Conservation (phyloP, 345 rosid genomes). For the Passiflora organensis region DNA sequence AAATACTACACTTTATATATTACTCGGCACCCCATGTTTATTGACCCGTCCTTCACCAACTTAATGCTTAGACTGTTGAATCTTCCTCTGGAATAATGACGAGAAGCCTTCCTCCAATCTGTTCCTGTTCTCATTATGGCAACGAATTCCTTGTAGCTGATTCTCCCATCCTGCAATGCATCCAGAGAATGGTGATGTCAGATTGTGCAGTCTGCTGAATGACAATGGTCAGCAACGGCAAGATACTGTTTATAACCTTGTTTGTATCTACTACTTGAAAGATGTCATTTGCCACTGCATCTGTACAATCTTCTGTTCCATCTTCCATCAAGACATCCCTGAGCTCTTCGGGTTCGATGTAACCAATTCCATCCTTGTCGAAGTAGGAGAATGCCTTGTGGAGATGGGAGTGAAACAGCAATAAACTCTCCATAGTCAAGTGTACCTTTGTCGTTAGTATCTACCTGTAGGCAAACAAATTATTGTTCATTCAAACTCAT, state of each 20-base stretch:
- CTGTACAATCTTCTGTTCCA: slow-evolving; percentile 84
- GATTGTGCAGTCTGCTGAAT: background rate
- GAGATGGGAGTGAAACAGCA: slow-evolving; percentile 93
- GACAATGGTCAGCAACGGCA: background rate
- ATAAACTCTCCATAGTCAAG: slow-evolving; percentile 88
- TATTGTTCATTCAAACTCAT: slow-evolving; percentile 10
- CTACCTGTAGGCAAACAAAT: slow-evolving; percentile 62
- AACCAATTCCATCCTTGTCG: slow-evolving; percentile 90
- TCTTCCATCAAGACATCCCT: slow-evolving; percentile 87
- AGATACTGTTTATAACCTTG: slow-evolving; percentile 51
- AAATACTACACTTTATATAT: slow-evolving; percentile 10
- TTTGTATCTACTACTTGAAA: slow-evolving; percentile 99
- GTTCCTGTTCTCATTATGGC: slow-evolving; percentile 99
- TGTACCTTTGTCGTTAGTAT: slow-evolving; percentile 86
- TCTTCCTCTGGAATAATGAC: slow-evolving; percentile 99
- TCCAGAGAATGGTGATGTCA: slow-evolving; percentile 9
- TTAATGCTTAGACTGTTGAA: slow-evolving; percentile 96
- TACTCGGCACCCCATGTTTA: slow-evolving; percentile 74
- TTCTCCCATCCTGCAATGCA: slow-evolving; percentile 93
- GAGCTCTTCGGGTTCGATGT: slow-evolving; percentile 87
- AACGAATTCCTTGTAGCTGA: slow-evolving; percentile 92
- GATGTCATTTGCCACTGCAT: slow-evolving; percentile 94
- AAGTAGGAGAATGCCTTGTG: slow-evolving; percentile 95
- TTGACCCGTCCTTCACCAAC: slow-evolving; percentile 94
- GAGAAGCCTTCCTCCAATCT: slow-evolving; percentile 99